Evolutionary conservation across 306 rosid species (phyloP), one percentile per base, ranked within the genome.

Genomic region (Cicer pinnatifidum): DNA sequence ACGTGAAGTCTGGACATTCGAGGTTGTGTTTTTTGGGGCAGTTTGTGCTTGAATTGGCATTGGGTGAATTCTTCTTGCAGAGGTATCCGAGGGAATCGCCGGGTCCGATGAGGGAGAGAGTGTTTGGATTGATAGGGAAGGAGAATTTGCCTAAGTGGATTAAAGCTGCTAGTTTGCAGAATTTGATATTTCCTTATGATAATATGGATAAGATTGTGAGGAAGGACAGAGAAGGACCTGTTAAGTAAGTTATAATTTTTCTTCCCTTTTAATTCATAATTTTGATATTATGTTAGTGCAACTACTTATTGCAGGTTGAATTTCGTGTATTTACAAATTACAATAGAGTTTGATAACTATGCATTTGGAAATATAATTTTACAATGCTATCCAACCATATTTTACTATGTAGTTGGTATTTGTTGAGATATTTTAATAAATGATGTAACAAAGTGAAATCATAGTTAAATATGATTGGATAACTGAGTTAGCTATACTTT

Each of bases 101-200:
- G 1, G 97, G 95, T 73, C 99, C 99, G 0, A 91, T 94, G 97
- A 88, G 99, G 82, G 99, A 94, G 85, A 89, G 99, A 67, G 96
- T 94, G 71, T 91, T 69, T 65, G 97, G 69, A 35, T 79, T 91
- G 73, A 94, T 88, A 60, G 99, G 99, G 77, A 94, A 94, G 88
- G 81, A 87, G 76, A 81, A 60, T 77, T 80, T 94, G 82, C 96
- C 97, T 4, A 60, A 48, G 83, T 89, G 99, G 97, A 88, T 91
- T 62, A 86, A 89, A 82, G 97, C 93, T 0, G 99, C 99, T 41
- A 91, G 97, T 82, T 88, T 94, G 88, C 99, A 94, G 83, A 91
- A 91, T 75, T 78, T 94, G 95, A 73, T 94, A 28, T 89, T 94
- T 72, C 92, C 99, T 5, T 89, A 57, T 38, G 99, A 89, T 75